Percentiles rank a stretch among this genome's conserved stretches.
Evolutionary conservation across 1,284 basidiomycete species (phyloP).

Genomic region (Rugosomyces carneus): DNA sequence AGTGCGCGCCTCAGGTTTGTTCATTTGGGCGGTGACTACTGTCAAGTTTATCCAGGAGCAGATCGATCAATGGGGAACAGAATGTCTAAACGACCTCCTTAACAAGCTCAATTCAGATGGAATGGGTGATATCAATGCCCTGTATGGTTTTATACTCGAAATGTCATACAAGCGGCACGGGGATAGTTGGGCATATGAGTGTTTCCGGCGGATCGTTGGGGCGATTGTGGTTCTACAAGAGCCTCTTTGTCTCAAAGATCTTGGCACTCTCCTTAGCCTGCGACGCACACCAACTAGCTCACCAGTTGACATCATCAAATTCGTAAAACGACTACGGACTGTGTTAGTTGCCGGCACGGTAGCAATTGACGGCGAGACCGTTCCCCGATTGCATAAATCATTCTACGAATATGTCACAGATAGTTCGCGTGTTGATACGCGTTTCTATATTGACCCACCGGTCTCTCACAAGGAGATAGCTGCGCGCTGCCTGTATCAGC

Average conservation of each 20-base stretch:
- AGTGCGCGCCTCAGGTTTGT: constrained; percentile 11
- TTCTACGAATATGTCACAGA: constrained; percentile 11
- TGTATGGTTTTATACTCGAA: constrained; percentile 8
- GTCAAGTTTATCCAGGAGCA: constrained; percentile 9
- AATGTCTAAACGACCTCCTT: constrained; percentile 7
- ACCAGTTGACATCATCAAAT: constrained; percentile 7
- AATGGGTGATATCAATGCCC: constrained; percentile 9
- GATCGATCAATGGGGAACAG: constrained; percentile 6
- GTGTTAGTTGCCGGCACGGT: constrained; percentile 11
- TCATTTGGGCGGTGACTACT: constrained; percentile 16
- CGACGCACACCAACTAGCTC: neutral
- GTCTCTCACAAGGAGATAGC: constrained; percentile 2
- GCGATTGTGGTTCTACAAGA: constrained; percentile 5
- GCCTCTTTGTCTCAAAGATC: constrained; percentile 7
- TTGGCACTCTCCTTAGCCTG: constrained; percentile 5
- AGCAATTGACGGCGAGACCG: constrained; percentile 7
- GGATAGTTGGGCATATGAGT: constrained; percentile 8
- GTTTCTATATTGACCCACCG: neutral
- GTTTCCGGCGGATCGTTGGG: constrained; percentile 8
- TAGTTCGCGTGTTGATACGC: neutral
- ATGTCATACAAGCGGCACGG: neutral
- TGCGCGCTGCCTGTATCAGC: constrained; percentile 2
- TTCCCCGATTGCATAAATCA: constrained; percentile 13
- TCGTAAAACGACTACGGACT: constrained; percentile 12
- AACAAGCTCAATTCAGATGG: constrained; percentile 7